Conservation (phyloP, 495 filamentous ascomycete genomes). For the Terfezia boudieri region DNA sequence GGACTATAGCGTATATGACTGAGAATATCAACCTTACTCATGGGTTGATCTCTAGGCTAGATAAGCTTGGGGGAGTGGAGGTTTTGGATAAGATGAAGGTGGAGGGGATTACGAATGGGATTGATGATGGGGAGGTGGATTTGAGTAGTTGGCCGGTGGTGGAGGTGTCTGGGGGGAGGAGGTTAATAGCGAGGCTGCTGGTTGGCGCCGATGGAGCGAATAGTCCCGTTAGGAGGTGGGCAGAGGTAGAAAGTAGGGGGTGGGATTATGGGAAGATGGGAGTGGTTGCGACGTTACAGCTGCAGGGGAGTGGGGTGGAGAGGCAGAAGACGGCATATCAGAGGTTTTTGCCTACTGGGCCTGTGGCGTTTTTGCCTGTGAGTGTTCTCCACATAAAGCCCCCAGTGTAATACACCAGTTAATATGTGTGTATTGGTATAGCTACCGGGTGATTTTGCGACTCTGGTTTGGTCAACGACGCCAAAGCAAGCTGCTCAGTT, state of each 20-base stretch:
- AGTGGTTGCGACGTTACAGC: slow-evolving; percentile 65
- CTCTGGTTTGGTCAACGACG: slow-evolving; percentile 84
- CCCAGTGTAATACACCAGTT: too few species aligned
- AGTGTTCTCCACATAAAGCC: neutral
- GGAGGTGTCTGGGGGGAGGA: slow-evolving; percentile 34
- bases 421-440: neutral
- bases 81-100: slow-evolving; percentile 57
- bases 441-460: slow-evolving; percentile 57
- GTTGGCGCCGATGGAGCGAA: slow-evolving; percentile 90
- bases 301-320: slow-evolving; percentile 35
- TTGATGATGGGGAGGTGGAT: slow-evolving; percentile 44
- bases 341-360: slow-evolving; percentile 79
- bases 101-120: slow-evolving; percentile 50
- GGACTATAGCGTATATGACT: slow-evolving; percentile 79
- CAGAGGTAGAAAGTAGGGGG: slow-evolving; percentile 58
- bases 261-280: slow-evolving; percentile 91
- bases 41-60: slow-evolving; percentile 46
- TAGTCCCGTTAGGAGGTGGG: slow-evolving; percentile 77
- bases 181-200: slow-evolving; percentile 58
- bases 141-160: slow-evolving; percentile 73
- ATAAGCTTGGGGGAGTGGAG: slow-evolving; percentile 41
- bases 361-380: slow-evolving; percentile 63
- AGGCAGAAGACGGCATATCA: slow-evolving; percentile 61
- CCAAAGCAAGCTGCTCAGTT: slow-evolving; percentile 54
- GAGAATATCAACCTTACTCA: slow-evolving; percentile 79